Evolutionary conservation across 805 yeast species (phyloP).

Genomic region (Saccharomyces eubayanus): DNA sequence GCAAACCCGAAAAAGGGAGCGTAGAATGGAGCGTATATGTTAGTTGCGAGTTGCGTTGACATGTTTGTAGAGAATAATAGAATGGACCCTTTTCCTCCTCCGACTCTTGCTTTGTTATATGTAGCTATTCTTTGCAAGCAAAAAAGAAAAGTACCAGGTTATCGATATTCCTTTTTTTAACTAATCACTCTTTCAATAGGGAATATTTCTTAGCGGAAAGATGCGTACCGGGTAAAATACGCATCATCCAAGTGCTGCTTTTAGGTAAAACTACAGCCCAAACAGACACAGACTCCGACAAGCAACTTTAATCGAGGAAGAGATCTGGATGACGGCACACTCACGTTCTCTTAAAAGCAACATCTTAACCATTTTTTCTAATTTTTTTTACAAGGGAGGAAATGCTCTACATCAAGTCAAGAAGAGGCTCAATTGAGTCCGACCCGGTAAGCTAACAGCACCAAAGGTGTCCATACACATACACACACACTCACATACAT

Average conservation of each 20-base stretch:
- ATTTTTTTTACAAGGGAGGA: background rate
- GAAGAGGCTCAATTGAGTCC: background rate
- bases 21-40: conserved; percentile 75
- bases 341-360: too few relatives aligned
- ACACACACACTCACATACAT: too few relatives aligned
- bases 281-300: background rate
- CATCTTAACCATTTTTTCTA: too few relatives aligned
- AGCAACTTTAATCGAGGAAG: background rate
- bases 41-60: conserved; percentile 7
- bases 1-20: conserved; percentile 98
- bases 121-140: background rate
- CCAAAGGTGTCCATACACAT: background rate
- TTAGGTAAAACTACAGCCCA: background rate
- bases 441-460: too few relatives aligned
- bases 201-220: background rate
- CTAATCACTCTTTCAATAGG: background rate
- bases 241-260: background rate
- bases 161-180: background rate
- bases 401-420: background rate
- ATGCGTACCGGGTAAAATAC: background rate
- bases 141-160: background rate
- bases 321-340: background rate
- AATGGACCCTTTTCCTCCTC: background rate
- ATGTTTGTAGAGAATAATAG: background rate
- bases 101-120: background rate